Evolutionary conservation across 345 rosid genomes (phyloP), one percentile per base, ranked within the genome.

Genomic region (Heritiera fomes): DNA sequence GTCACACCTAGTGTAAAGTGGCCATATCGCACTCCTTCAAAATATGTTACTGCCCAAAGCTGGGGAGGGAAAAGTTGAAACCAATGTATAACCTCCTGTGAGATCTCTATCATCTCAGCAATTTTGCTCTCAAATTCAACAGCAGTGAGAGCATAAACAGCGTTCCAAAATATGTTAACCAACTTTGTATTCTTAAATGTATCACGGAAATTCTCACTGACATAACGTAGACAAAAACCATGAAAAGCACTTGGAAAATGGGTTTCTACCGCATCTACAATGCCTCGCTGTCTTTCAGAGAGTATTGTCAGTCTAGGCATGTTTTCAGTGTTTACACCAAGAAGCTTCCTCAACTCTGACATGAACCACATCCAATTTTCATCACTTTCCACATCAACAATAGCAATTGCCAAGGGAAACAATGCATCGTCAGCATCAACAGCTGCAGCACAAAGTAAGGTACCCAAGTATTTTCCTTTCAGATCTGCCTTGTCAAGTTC

Each of bases 321-420:
- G 88, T 86, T 90, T 46, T 96, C 99, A 0, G 97, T 92, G 79
- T 90, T 94, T 75, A 96, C 90, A 47, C 99, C 98, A 2, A 96
- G 91, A 82, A 96, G 99, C 87, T 94, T 92, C 80, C 98, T 90
- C 83, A 96, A 81, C 85, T 96, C 99, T 0, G 97, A 93, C 87
- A 96, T 87, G 87, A 96, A 96, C 99, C 99, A 96, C 86, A 87
- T 92, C 98, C 99, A 96, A 82, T 96, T 96, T 43, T 96, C 98
- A 82, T 91, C 90, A 45, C 85, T 90, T 82, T 94, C 99, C 56
- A 64, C 73, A 64, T 96, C 99, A 15, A 96, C 98, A 75, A 91
- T 73, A 13, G 95, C 99, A 8, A 94, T 83, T n/a, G 98, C 98
- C 82, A 96, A 79, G 0, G 99, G 99, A 79, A 96, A 94, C 79